These are phyloP conservation scores for Cucurbita ficifolia DNA, from an alignment of 306 rosid genomes.

Conservation along the genomic window DNA sequence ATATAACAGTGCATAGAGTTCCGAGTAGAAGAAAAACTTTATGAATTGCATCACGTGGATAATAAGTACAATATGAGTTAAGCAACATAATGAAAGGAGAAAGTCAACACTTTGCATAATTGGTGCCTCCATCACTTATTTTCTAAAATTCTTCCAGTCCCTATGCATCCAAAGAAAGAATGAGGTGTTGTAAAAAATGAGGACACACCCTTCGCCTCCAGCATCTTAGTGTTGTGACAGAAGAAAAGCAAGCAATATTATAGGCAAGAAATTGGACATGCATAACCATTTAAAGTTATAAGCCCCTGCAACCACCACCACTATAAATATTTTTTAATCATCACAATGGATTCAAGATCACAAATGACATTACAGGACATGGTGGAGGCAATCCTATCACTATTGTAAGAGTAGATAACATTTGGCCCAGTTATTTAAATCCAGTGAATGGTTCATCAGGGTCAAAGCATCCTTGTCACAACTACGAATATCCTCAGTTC, in stretches of 20 bases:
- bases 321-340: background rate
- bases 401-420: background rate
- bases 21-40: background rate
- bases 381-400: background rate
- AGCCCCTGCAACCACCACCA: background rate
- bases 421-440: background rate
- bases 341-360: background rate
- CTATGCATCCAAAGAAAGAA: background rate
- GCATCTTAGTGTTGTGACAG: background rate
- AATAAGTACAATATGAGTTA: background rate
- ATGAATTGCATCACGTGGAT: background rate
- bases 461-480: background rate
- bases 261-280: background rate
- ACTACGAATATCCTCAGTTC: background rate
- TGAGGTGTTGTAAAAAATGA: background rate
- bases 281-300: background rate
- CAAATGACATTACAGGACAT: background rate
- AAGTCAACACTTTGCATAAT: background rate
- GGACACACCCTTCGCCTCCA: background rate
- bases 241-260: background rate
- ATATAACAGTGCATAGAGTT: background rate
- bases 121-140: background rate
- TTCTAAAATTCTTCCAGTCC: background rate
- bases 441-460: background rate
- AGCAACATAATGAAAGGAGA: background rate